Evolutionary conservation across 176 grass and related monocot genomes (phyloP).

Genomic region (Areca catechu): DNA sequence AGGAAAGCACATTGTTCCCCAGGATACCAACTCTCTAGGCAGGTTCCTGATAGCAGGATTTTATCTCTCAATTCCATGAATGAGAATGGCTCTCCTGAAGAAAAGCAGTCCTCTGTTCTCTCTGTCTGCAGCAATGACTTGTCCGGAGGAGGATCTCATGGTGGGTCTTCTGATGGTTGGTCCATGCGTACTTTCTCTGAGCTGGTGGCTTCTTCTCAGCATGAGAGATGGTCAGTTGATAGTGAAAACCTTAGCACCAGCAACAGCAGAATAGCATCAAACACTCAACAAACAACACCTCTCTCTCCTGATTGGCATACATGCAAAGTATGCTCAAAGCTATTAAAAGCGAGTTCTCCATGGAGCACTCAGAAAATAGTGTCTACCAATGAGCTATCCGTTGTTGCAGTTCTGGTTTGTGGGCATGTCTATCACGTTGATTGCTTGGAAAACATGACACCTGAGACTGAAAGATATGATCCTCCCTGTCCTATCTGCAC

Average conservation of each 20-base stretch:
- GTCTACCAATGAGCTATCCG: constrained; percentile 14
- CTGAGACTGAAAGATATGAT: constrained; percentile 56
- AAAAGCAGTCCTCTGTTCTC: constrained; percentile 16
- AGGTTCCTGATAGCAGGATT: constrained; percentile 40
- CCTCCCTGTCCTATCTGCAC: constrained; percentile 61
- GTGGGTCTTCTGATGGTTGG: constrained; percentile 54
- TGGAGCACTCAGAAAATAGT: constrained; percentile 44
- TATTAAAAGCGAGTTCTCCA: constrained; percentile 46
- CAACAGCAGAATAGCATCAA: constrained; percentile 13
- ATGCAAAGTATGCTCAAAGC: constrained; percentile 65
- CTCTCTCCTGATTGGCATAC: constrained; percentile 44
- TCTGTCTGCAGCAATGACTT: constrained; percentile 22
- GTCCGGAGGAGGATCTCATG: constrained; percentile 18
- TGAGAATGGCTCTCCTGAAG: constrained; percentile 20
- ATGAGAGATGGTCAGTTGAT: constrained; percentile 67
- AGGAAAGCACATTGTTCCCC: constrained; percentile 38
- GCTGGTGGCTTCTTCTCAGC: constrained; percentile 41
- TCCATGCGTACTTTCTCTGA: constrained; percentile 61
- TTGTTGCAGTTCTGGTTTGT: constrained; percentile 53
- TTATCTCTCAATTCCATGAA: constrained; percentile 46
- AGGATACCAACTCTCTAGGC: constrained; percentile 36
- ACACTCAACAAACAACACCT: constrained; percentile 9
- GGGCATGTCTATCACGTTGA: constrained; percentile 60
- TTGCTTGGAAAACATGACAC: constrained; percentile 64
- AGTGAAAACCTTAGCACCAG: constrained; percentile 30